These are phyloP conservation scores for Citrus sp. DNA, from an alignment of 345 rosid species.

Conservation along the genomic window DNA sequence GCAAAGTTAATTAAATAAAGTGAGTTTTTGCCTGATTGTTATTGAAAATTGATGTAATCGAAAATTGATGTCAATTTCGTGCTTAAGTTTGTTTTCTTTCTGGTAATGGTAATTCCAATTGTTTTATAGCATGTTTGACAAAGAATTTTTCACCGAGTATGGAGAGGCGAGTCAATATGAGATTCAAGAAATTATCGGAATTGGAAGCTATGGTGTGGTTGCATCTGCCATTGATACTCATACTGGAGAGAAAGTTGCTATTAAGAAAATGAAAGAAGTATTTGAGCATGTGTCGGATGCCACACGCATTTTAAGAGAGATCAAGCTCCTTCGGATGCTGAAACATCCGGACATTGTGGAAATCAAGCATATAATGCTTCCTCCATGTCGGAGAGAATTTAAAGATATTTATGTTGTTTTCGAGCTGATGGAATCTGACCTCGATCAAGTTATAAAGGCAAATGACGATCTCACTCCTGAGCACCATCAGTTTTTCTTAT, in stretches of 20 bases:
- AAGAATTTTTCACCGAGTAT: constrained; percentile 90
- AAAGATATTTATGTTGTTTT: constrained; percentile 92
- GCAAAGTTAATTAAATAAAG: neutral
- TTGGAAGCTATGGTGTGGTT: constrained; percentile 97
- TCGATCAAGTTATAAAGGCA: constrained; percentile 82
- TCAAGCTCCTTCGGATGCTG: constrained; percentile 89
- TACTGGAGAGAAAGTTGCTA: constrained; percentile 92
- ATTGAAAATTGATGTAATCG: neutral
- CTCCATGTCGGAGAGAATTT: constrained; percentile 90
- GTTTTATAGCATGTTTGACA: constrained; percentile 60
- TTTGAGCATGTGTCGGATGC: constrained; percentile 97
- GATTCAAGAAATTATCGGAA: constrained; percentile 90
- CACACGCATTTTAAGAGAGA: constrained; percentile 86
- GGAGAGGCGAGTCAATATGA: constrained; percentile 97
- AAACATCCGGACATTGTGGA: constrained; percentile 83
- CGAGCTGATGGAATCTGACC: constrained; percentile 98
- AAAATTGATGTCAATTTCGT: neutral
- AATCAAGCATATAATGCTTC: constrained; percentile 95
- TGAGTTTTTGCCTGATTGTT: no score
- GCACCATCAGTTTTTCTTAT: constrained; percentile 95
- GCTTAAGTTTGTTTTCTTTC: neutral
- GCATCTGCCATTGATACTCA: constrained; percentile 92
- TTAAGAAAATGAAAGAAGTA: constrained; percentile 87
- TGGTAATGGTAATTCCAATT: neutral
- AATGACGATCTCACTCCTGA: constrained; percentile 88